Conservation (phyloP, 352 stramenopile species). For the Phytophthora quininea region DNA sequence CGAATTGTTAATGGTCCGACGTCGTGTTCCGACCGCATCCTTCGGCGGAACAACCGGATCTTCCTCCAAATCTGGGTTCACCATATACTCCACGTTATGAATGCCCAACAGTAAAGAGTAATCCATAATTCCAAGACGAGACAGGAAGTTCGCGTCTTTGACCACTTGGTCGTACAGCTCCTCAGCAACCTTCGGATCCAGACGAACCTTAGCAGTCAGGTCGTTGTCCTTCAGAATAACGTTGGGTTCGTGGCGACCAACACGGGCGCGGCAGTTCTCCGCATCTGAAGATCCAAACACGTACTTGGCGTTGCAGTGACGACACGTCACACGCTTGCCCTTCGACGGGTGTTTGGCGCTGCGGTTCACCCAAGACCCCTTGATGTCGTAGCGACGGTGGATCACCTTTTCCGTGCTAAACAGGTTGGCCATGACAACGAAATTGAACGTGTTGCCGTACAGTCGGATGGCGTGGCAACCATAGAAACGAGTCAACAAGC, state of each 20-base stretch:
- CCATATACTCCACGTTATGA: slow-evolving; percentile 90
- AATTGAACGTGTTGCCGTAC: slow-evolving; percentile 91
- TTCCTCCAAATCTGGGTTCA: slow-evolving; percentile 77
- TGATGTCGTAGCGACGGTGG: slow-evolving; percentile 88
- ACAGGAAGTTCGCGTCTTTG: slow-evolving; percentile 89
- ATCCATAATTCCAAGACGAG: slow-evolving; percentile 90
- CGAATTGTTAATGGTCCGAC: slow-evolving; percentile 43
- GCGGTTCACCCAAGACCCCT: slow-evolving; percentile 89
- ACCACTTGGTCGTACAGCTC: slow-evolving; percentile 86
- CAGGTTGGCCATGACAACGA: slow-evolving; percentile 89
- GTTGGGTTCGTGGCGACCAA: slow-evolving; percentile 86
- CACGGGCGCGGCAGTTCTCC: slow-evolving; percentile 74
- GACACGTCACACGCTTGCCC: slow-evolving; percentile 84
- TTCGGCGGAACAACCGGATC: slow-evolving; percentile 39
- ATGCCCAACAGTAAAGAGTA: slow-evolving; percentile 91
- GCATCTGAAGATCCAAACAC: slow-evolving; percentile 83
- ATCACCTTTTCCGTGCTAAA: slow-evolving; percentile 87
- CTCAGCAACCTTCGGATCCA: slow-evolving; percentile 74
- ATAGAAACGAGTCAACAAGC: slow-evolving; percentile 83
- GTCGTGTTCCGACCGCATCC: slow-evolving; percentile 34
- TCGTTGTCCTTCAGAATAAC: slow-evolving; percentile 91
- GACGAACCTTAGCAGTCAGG: slow-evolving; percentile 80
- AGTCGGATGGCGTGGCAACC: slow-evolving; percentile 85
- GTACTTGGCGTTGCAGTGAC: slow-evolving; percentile 89
- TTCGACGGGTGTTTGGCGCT: slow-evolving; percentile 88